These are phyloP conservation scores for Exophiala phaeomuriformis DNA, from an alignment of 2,329 filamentous ascomycete species.

Conservation along the genomic window DNA sequence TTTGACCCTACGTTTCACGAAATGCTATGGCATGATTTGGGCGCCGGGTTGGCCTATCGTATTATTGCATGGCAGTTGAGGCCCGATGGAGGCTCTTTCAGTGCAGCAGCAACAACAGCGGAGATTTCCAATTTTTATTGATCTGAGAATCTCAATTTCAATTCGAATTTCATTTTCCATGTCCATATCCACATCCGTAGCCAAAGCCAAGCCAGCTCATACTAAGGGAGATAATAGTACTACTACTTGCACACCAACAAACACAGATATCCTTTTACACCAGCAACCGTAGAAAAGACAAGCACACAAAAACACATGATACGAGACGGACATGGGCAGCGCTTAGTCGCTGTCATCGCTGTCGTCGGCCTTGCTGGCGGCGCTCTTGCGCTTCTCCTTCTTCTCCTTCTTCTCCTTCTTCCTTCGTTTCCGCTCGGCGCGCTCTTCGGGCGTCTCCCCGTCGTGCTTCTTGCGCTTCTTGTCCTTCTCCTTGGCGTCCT, in stretches of 20 bases:
- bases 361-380: slow-evolving; percentile 20
- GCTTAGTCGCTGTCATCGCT: slow-evolving; percentile 21
- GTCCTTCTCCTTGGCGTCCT: slow-evolving; percentile 39
- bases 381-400: slow-evolving; percentile 34
- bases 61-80: too few relatives aligned
- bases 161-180: neutral
- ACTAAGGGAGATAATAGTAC: neutral
- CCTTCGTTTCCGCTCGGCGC: slow-evolving; percentile 44
- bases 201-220: neutral
- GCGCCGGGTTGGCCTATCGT: too few relatives aligned
- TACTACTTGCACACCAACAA: neutral
- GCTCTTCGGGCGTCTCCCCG: slow-evolving; percentile 45
- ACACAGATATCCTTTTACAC: neutral
- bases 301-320: neutral
- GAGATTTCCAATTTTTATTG: too few relatives aligned
- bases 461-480: slow-evolving; percentile 54
- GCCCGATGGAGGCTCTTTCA: too few relatives aligned
- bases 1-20: too few relatives aligned
- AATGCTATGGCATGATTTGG: too few relatives aligned
- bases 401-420: slow-evolving; percentile 51
- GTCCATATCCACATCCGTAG: neutral
- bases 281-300: neutral
- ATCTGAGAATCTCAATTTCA: neutral
- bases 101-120: too few relatives aligned
- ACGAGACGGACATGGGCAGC: neutral